Evolutionary conservation across 2,329 filamentous ascomycete genomes (phyloP), one percentile per base, ranked within the genome.

Genomic region (Nemania sp.): DNA sequence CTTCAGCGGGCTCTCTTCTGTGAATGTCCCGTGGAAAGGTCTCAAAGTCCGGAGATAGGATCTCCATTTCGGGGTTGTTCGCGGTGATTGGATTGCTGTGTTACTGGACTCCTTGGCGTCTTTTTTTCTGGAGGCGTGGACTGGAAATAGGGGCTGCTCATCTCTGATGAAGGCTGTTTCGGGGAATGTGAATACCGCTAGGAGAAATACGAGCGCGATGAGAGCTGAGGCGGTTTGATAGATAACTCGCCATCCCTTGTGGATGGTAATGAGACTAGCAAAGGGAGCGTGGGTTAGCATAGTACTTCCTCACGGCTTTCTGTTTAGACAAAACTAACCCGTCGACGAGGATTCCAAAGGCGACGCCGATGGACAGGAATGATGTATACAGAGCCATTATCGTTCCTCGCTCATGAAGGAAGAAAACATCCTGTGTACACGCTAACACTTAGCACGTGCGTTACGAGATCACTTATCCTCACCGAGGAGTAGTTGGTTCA

Each of bases 111-210:
- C 24, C 3, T 28, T 20, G 3, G 14, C 17, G 9, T 30, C 26
- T 19, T 42, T 24, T 28, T 48, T 31, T 20, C 12, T 14, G 2
- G 20, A 12, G 7, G 5, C 17, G 9, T 26, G 33, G 14, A 19
- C 3, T 24, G 30, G 37, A 7, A n/a, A 15, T n/a, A 14, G 8
- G 17, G 26, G 20, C 31, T 33, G 36, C 23, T 19, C 57, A 15
- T 61, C 61, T 53, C 78, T 71, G 37, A 63, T 66, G 62, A 75
- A 83, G 7, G 75, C 74, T 0, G 80, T 83, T 63, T 83, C 81
- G 0, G 81, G 80, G 46, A 84, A 78, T 5, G 77, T 78, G 52
- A 84, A 75, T 60, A 80, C 67, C 6, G 77, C 73, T 2, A 82
- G 58, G 1, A 82, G 46, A 1, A 79, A 74, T 20, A 77, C 68